Evolutionary conservation across 2,329 filamentous ascomycete genomes (phyloP).

Genomic region (Diaporthe citrichinensis): DNA sequence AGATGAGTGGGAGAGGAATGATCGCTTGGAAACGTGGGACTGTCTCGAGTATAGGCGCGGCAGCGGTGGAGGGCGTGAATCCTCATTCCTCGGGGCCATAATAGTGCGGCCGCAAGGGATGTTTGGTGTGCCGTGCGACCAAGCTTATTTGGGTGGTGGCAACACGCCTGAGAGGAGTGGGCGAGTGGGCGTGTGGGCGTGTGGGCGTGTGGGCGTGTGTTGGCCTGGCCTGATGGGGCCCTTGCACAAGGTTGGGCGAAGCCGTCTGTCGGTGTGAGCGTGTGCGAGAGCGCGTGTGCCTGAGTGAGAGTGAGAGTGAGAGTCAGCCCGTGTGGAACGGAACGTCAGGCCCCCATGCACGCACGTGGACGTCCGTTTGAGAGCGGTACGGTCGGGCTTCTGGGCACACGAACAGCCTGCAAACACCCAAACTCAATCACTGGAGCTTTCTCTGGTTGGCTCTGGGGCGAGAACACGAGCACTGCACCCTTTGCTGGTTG

Average conservation of each 20-base stretch:
- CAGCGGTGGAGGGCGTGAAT: slow-evolving; percentile 57
- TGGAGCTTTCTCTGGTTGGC: background rate
- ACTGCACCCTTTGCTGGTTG: background rate
- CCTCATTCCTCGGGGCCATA: slow-evolving; percentile 56
- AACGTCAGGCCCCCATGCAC: slow-evolving; percentile 12
- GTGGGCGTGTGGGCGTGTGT: background rate
- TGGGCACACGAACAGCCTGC: background rate
- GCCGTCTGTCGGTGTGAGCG: slow-evolving; percentile 11
- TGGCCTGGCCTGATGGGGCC: slow-evolving; percentile 27
- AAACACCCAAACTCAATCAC: slow-evolving; percentile 11
- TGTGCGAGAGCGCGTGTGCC: background rate
- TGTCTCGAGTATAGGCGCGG: slow-evolving; percentile 64
- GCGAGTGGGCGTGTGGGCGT: background rate
- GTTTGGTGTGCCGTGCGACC: slow-evolving; percentile 22
- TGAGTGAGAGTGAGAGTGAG: background rate
- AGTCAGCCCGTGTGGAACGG: slow-evolving; percentile 24
- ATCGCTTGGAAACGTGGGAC: slow-evolving; percentile 68
- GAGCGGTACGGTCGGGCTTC: background rate
- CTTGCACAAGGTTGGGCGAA: slow-evolving; percentile 6
- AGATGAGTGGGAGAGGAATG: slow-evolving; percentile 71
- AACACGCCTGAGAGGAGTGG: background rate
- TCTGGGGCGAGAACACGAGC: background rate
- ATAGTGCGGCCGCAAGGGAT: slow-evolving; percentile 19
- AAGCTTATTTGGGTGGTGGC: slow-evolving; percentile 10
- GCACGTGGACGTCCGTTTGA: slow-evolving; percentile 5